phyloP scores from a whole-genome alignment of 257 asterid genomes.

The Solanum pennellii region DNA sequence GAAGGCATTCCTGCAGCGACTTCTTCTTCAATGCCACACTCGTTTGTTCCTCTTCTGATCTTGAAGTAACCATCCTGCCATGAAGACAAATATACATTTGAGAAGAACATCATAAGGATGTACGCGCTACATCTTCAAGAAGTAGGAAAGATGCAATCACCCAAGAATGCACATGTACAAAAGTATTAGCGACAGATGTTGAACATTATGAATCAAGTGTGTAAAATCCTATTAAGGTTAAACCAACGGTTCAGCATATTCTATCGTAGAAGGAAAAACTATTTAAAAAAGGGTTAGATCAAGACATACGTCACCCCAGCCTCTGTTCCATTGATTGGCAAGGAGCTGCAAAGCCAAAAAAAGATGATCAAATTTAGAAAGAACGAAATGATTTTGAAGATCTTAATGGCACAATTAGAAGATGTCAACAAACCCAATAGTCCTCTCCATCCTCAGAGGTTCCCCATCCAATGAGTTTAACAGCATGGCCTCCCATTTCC shows the following conservation, averaged over 20 bases:
- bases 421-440: conserved; percentile 55
- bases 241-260: background rate
- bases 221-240: background rate
- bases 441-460: conserved; percentile 70
- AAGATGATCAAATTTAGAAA: conserved; percentile 1
- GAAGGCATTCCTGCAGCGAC: conserved; percentile 84
- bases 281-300: background rate
- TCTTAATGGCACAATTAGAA: background rate
- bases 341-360: conserved; percentile 48
- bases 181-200: background rate
- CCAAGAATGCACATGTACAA: background rate
- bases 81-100: background rate
- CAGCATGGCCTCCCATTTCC: conserved; percentile 87
- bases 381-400: background rate
- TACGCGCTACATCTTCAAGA: background rate
- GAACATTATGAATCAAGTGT: background rate
- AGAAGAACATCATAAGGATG: background rate
- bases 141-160: background rate
- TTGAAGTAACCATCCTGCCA: conserved; percentile 88
- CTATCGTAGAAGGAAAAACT: background rate
- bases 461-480: conserved; percentile 96
- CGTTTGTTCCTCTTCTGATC: conserved; percentile 83
- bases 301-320: conserved; percentile 92
- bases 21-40: conserved; percentile 84
- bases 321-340: conserved; percentile 93